These are phyloP conservation scores for Mortierella sp. DNA, from an alignment of 371 early-diverging fungal species.

Conservation along the genomic window DNA sequence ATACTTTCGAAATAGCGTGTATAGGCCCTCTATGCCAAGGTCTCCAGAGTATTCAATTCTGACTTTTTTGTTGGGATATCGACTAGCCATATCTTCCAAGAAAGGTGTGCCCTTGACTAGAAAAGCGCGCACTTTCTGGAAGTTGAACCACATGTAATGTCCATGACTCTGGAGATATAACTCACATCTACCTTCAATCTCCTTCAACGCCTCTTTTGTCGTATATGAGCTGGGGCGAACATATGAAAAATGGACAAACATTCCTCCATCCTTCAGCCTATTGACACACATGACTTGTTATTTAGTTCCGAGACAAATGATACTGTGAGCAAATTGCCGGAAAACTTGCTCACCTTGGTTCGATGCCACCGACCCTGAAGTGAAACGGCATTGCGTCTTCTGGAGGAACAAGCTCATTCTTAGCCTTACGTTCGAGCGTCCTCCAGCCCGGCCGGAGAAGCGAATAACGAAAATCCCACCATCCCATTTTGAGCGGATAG, in stretches of 20 bases:
- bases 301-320: neutral
- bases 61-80: conserved; percentile 72
- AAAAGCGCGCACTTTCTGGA: conserved; percentile 72
- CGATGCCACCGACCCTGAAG: conserved; percentile 60
- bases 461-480: conserved; percentile 51
- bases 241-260: conserved; percentile 66
- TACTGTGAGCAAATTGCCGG: neutral
- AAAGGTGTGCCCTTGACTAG: conserved; percentile 86
- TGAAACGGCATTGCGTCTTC: conserved; percentile 59
- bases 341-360: conserved; percentile 55
- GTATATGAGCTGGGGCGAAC: conserved; percentile 44
- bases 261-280: conserved; percentile 66
- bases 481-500: conserved; percentile 54
- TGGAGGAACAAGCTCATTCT: conserved; percentile 57
- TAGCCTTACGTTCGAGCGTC: conserved; percentile 53
- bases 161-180: conserved; percentile 57
- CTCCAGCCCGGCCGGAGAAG: conserved; percentile 50
- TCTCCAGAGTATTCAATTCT: conserved; percentile 36
- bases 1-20: conserved; percentile 79
- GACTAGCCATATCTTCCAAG: conserved; percentile 86
- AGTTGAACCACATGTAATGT: conserved; percentile 70
- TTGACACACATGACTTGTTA: neutral
- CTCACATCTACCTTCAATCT: conserved; percentile 53
- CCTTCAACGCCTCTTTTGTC: conserved; percentile 54
- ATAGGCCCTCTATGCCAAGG: conserved; percentile 78